Evolutionary conservation across 2,329 filamentous ascomycete species (phyloP).

Genomic region (Aureobasidium sp.): DNA sequence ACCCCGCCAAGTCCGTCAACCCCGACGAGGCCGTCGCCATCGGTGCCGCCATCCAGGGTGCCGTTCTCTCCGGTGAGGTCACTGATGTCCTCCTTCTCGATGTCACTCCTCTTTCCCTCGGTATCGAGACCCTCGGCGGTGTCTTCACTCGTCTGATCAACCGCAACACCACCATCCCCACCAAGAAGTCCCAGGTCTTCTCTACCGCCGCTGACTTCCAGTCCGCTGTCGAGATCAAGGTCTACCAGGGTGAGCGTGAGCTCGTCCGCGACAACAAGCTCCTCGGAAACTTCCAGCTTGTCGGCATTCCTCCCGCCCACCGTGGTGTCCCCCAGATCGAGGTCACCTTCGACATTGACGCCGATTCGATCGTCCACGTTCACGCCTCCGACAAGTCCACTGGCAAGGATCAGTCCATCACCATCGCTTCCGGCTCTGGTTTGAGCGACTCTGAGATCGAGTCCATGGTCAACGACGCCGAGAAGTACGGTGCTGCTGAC

Average conservation of each 20-base stretch:
- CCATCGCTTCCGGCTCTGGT: constrained; percentile 99
- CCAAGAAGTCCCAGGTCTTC: constrained; percentile 15
- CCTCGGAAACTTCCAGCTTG: constrained; percentile 90
- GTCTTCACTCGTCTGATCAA: constrained; percentile 93
- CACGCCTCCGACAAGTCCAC: constrained; percentile 99
- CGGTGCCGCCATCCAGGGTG: constrained; percentile 96
- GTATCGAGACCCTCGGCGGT: constrained; percentile 99
- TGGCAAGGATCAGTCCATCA: constrained; percentile 96
- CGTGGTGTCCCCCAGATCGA: constrained; percentile 93
- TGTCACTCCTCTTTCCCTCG: constrained; percentile 90
- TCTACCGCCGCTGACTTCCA: constrained; percentile 13
- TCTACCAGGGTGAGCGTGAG: constrained; percentile 99
- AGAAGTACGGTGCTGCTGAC: constrained; percentile 97
- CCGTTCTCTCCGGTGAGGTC: constrained; percentile 97
- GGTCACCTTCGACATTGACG: constrained; percentile 97
- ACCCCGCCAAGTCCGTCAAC: constrained; percentile 99
- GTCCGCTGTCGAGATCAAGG: constrained; percentile 98
- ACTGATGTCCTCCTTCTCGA: constrained; percentile 94
- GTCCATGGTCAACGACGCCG: constrained; percentile 88
- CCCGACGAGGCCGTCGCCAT: constrained; percentile 98
- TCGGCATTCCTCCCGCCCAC: constrained; percentile 67
- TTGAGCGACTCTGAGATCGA: constrained; percentile 91
- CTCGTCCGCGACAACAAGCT: constrained; percentile 98
- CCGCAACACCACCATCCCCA: constrained; percentile 41
- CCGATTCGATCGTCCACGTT: constrained; percentile 99